Evolutionary conservation across 352 stramenopile genomes (phyloP), one percentile per base, ranked within the genome.

Genomic region (Globisporangium perplexum): DNA sequence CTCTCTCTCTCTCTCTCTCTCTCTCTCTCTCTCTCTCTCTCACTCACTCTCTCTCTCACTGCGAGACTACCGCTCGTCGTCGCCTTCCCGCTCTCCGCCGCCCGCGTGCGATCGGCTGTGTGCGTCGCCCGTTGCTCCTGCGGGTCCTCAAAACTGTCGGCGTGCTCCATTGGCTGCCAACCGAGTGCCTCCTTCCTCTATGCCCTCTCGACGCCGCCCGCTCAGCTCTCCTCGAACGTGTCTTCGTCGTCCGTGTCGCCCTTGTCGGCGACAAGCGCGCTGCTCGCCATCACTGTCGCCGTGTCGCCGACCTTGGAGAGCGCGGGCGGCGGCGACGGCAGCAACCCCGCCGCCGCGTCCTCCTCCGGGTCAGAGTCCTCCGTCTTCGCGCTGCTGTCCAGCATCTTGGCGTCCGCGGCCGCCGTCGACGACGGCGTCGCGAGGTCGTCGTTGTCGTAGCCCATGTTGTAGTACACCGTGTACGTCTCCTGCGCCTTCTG

Each of bases 391-490:
- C 69, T 76, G 53, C 69, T 66, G 58, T 83, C 72, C 55, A 84
- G 55, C 61, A 53, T 41, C 63, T 79, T 79, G 17, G 54, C 64
- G 20, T 79, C 70, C 46, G 44, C 35, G 15, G 39, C 62, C n/a
- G 44, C 14, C 11, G 41, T 26, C 41, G 43, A 53, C 41, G 43
- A 53, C 23, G 50, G 38, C 17, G 64, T 65, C 43, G 69, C 38
- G 41, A 76, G 55, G 30, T 88, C 78, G 53, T 89, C 83, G 22
- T 63, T 88, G 61, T 92, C 83, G 69, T 93, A 93, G 23, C 83
- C 83, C 83, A 93, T 93, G 63, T 93, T 93, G 74, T 93, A 93
- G 52, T 93, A 93, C 56, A 90, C 73, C 46, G 80, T 90, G 59
- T 93, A 93, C 50, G 83, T 90, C 57, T 90, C 81, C 38, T 88